Conservation (phyloP, 129 eudicot species). For the Scalesia atractyloides region DNA sequence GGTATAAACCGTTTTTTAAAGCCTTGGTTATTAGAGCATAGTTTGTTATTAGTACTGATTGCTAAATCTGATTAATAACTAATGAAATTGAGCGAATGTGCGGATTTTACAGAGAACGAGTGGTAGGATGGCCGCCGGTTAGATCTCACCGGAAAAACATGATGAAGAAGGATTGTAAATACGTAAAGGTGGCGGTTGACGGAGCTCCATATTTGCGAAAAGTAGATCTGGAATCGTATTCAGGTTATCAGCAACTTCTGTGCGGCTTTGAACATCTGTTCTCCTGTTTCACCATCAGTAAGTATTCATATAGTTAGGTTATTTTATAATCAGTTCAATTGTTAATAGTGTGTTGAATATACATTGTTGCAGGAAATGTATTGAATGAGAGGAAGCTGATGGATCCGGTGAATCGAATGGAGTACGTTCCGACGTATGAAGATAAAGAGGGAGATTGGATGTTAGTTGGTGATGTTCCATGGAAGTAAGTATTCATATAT, state of each 20-base stretch:
- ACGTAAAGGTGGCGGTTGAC: conserved; percentile 89
- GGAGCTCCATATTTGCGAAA: conserved; percentile 92
- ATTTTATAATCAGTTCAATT: neutral
- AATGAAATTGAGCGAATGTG: neutral
- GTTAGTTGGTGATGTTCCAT: conserved; percentile 93
- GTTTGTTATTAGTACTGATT: no score
- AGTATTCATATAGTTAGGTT: neutral
- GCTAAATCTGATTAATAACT: neutral
- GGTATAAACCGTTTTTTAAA: no score
- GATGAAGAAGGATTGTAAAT: conserved; percentile 49
- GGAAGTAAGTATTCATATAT: conserved; percentile 61
- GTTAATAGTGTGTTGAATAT: neutral
- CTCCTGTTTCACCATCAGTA: conserved; percentile 57
- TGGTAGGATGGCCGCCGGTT: conserved; percentile 98
- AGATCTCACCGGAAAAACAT: conserved; percentile 39
- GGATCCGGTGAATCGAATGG: conserved; percentile 62
- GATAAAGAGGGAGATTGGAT: conserved; percentile 96
- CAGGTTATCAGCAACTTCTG: conserved; percentile 58
- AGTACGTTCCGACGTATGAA: conserved; percentile 87
- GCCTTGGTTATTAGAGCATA: no score
- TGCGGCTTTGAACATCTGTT: conserved; percentile 61
- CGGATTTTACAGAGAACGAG: conserved; percentile 45
- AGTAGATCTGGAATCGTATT: conserved; percentile 62
- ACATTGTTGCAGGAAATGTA: conserved; percentile 27
- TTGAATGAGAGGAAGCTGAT: conserved; percentile 55